Base-by-base conservation (phyloP, 2,329 filamentous ascomycete genomes). In the Botryotinia calthae region DNA sequence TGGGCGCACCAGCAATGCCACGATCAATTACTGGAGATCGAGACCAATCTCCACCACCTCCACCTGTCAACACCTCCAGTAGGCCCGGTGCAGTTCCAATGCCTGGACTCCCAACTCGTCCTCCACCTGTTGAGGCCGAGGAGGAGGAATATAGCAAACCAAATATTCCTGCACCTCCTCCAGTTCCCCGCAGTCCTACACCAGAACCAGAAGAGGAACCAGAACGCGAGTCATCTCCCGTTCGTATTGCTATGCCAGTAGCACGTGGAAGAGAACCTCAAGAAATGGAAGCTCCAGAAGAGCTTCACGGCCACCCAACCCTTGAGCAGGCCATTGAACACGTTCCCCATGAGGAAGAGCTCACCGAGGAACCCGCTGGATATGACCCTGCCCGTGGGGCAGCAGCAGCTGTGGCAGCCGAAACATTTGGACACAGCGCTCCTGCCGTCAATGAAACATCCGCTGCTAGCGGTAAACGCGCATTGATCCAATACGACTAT, bases 401-500 rank as follows among this genome's bases (percentile, higher is more conserved):
- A 20, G 87, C 88, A 18, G 84, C 86, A 70, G 86, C 87, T 65
- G 86, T 88, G 20, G 87, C 87, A 31, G 83, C 83, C 77, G 83
- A 83, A 70, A 82, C 82, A 25, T 83, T 85, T 76, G 84, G 81
- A 42, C 80, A 82, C 20, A 79, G 82, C 31, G 82, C 78, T 44
- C 68, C 77, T 54, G 72, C 76, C 56, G 84, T 86, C 31, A 84
- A 83, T 42, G 81, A 84, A 76, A 81, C 82, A 62, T 84, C 85
- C 44, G 83, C 82, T 2, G 81, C 81, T n/a, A 87, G 87, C 51
- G 92, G 92, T 70, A 88, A 91, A 80, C 89, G 90, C 65, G 96
- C 96, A 1, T 79, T 97, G 73, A 89, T 96, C 51, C 91, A 96
- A 79, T 99, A 96, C 81, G 96, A 99, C 81, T 99, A 99, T 80